Evolutionary conservation across 306 rosid species (phyloP), one percentile per base, ranked within the genome.

Genomic region (Pyrus pyrifolia): DNA sequence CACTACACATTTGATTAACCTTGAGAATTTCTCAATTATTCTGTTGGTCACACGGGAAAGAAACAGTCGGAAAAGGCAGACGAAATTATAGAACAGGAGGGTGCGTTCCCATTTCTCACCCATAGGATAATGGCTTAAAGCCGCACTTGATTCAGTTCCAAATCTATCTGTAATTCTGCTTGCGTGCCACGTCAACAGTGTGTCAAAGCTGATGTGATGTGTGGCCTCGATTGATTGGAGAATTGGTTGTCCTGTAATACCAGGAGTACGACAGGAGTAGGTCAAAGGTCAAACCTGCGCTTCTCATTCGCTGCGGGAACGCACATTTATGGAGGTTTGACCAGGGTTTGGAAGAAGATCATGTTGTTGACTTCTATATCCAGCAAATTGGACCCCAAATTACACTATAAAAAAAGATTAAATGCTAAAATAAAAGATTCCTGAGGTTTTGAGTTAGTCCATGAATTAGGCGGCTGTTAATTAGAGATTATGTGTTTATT

Each of bases 61-160:
- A 29, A 22, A 6, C 19, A 5, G 12, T 3, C 15, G 51, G 67
- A 18, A 65, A 65, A 59, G 27, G 35, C 18, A 4, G 4, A 3
- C 25, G 3, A 19, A 11, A 13, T 25, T 10, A 8, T 2, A 25
- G 44, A 2, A 10, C 68, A 2, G 53, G 71, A 60, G 49, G 69
- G 70, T 33, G 80, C 69, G 84, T 71, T 81, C 84, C 33, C 78
- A 81, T 71, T 81, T 68, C 73, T 42, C 4, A 44, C 70, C 14
- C 22, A 1, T 21, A 13, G 65, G 71, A 31, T 23, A 51, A 18
- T 1, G 55, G 18, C 18, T 5, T 3, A 51, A 12, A 17, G 14
- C 70, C 64, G 8, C 46, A 66, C 76, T 46, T 68, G 76, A 30
- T 38, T 25, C 12, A 65, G 22, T 11, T 29, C 42, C 42, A 38